phyloP scores from a whole-genome alignment of 768 basidiomycete species.

The Calocybe gangraenosa region DNA sequence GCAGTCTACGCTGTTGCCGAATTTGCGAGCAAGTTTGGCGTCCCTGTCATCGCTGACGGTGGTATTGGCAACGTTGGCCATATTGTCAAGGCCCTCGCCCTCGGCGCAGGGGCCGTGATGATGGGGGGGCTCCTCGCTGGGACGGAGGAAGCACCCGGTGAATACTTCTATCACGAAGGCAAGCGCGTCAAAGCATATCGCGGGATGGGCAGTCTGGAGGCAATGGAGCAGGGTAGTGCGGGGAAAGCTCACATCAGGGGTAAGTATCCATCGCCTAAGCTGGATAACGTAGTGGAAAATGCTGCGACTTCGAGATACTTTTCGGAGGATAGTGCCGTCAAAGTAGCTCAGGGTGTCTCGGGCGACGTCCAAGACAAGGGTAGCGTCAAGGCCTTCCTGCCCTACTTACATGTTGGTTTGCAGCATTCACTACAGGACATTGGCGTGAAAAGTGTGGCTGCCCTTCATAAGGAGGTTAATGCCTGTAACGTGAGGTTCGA shows the following conservation, averaged over 20 bases:
- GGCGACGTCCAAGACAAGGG: slow-evolving; percentile 99
- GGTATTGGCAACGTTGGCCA: slow-evolving; percentile 95
- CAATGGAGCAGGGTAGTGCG: slow-evolving; percentile 79
- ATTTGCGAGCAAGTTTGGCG: slow-evolving; percentile 88
- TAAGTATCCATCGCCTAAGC: slow-evolving; percentile 48
- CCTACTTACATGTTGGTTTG: slow-evolving; percentile 75
- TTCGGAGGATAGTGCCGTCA: slow-evolving; percentile 87
- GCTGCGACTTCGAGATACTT: slow-evolving; percentile 97
- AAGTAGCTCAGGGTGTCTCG: slow-evolving; percentile 95
- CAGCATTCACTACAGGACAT: slow-evolving; percentile 96
- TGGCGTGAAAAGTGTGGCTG: slow-evolving; percentile 65
- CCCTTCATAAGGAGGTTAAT: slow-evolving; percentile 63
- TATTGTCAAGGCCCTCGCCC: slow-evolving; percentile 91
- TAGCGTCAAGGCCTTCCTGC: slow-evolving; percentile 87
- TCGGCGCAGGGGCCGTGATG: slow-evolving; percentile 97
- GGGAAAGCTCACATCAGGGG: slow-evolving; percentile 24
- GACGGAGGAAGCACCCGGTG: slow-evolving; percentile 95
- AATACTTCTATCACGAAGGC: slow-evolving; percentile 99
- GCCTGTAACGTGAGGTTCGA: slow-evolving; percentile 81
- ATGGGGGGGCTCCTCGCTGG: slow-evolving; percentile 97
- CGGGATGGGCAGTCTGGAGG: slow-evolving; percentile 96
- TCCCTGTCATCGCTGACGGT: slow-evolving; percentile 96
- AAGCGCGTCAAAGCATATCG: slow-evolving; percentile 99
- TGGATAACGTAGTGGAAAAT: slow-evolving; percentile 63
- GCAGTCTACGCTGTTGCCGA: slow-evolving; percentile 98